phyloP scores from a whole-genome alignment of 2,329 filamentous ascomycete genomes.

The Capronia americana region DNA sequence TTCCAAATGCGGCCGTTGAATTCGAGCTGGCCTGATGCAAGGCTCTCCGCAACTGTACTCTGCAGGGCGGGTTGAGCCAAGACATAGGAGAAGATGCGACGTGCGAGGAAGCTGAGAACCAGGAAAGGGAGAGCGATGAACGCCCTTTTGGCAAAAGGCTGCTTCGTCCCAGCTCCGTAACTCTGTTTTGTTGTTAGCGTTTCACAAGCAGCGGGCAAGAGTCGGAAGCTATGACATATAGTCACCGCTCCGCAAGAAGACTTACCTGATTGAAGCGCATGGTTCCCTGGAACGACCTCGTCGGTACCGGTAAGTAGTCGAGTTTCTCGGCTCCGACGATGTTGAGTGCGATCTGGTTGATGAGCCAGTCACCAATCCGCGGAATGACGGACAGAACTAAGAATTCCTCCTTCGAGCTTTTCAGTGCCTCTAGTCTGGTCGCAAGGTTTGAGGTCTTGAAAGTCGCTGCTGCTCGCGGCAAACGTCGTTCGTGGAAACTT shows the following conservation, averaged over 20 bases:
- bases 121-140: constrained; percentile 15
- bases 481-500: constrained; percentile 1
- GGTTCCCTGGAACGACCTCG: constrained; percentile 35
- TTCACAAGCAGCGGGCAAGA: not conserved
- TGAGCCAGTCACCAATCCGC: constrained; percentile 1
- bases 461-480: not conserved
- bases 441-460: not conserved
- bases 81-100: constrained; percentile 13
- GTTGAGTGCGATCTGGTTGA: not conserved
- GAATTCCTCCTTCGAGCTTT: constrained; percentile 7
- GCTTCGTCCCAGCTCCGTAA: not conserved
- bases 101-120: constrained; percentile 6
- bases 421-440: not conserved
- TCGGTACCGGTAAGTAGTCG: constrained; percentile 43
- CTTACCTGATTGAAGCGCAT: constrained; percentile 42
- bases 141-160: constrained; percentile 15
- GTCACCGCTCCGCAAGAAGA: not conserved
- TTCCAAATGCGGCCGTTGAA: constrained; percentile 4
- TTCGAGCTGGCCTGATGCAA: constrained; percentile 1
- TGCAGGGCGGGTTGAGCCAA: not conserved
- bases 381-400: constrained; percentile 9
- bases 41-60: not conserved
- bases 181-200: constrained; percentile 1
- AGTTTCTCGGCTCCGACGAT: constrained; percentile 37
- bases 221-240: not conserved